A percentile compares a stretch with the other conserved stretches of the same genome.
phyloP scores from a whole-genome alignment of 345 rosid genomes.

The Zanthoxylum bungeanum region DNA sequence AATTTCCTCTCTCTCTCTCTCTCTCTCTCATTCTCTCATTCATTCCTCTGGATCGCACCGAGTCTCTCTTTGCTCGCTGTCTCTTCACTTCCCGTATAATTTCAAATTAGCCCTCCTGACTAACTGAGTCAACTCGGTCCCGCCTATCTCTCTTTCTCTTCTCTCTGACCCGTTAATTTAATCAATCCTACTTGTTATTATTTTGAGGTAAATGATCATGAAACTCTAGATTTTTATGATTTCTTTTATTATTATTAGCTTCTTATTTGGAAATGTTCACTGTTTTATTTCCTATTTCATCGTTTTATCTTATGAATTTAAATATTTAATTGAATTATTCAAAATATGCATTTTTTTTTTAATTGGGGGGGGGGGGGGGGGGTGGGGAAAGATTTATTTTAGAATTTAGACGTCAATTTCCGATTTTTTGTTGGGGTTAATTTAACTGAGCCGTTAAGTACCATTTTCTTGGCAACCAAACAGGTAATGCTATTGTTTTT shows the following conservation, averaged over 20 bases:
- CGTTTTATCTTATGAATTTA: not conserved
- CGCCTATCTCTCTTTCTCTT: no score
- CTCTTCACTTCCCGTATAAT: no score
- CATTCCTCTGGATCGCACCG: no score
- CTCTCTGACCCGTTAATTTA: not conserved
- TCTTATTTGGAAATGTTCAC: not conserved
- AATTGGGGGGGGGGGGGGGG: no score
- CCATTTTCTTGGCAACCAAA: not conserved
- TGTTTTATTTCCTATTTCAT: not conserved
- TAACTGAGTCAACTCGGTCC: no score
- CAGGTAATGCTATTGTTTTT: not conserved
- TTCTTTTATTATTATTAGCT: not conserved
- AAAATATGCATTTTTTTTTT: not conserved
- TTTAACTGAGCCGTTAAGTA: not conserved
- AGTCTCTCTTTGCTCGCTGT: no score
- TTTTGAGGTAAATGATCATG: conserved; percentile 5
- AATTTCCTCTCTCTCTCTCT: no score
- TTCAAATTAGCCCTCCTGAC: no score
- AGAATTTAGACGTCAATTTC: not conserved
- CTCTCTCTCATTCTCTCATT: no score
- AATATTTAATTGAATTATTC: not conserved
- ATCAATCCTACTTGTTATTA: not conserved
- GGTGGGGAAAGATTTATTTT: not conserved
- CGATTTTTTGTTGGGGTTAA: not conserved
- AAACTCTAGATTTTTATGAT: not conserved